A percentile compares a stretch with the other conserved stretches of the same genome.
Conservation (phyloP, 2,329 filamentous ascomycete species). For the Drechslera avenae region DNA sequence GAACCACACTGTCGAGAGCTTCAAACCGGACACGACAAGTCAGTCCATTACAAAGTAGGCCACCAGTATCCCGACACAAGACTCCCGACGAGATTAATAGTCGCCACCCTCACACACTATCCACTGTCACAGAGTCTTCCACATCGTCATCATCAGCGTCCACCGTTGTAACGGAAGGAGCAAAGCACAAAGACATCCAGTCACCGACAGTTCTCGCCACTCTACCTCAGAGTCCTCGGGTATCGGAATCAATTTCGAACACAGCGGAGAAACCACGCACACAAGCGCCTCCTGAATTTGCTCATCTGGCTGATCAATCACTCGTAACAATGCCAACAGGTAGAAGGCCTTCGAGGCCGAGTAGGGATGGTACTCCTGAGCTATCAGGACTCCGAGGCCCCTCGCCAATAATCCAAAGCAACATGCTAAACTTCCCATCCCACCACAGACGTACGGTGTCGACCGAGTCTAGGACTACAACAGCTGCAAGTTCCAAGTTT, state of each 20-base stretch:
- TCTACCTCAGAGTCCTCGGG: slow-evolving; percentile 60
- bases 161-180: slow-evolving; percentile 63
- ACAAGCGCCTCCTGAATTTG: slow-evolving; percentile 47
- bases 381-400: slow-evolving; percentile 53
- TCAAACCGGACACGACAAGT: slow-evolving; percentile 58
- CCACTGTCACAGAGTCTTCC: slow-evolving; percentile 70
- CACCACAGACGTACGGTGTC: slow-evolving; percentile 59
- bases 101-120: slow-evolving; percentile 63
- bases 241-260: slow-evolving; percentile 8
- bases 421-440: slow-evolving; percentile 56
- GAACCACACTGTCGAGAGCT: slow-evolving; percentile 56
- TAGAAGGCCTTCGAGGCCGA: slow-evolving; percentile 53
- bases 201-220: slow-evolving; percentile 33
- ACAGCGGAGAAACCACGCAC: slow-evolving; percentile 18
- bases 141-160: slow-evolving; percentile 76
- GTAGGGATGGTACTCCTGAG: slow-evolving; percentile 53
- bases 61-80: slow-evolving; percentile 65
- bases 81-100: slow-evolving; percentile 57
- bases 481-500: slow-evolving; percentile 27
- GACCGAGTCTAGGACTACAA: slow-evolving; percentile 47
- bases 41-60: slow-evolving; percentile 62
- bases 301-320: slow-evolving; percentile 67
- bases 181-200: slow-evolving; percentile 50
- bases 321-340: slow-evolving; percentile 53
- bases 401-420: slow-evolving; percentile 62